A percentile compares a stretch with the other conserved stretches of the same genome.
phyloP scores from a whole-genome alignment of 179 eudicot species.

The Sideroxylon spinosum region DNA sequence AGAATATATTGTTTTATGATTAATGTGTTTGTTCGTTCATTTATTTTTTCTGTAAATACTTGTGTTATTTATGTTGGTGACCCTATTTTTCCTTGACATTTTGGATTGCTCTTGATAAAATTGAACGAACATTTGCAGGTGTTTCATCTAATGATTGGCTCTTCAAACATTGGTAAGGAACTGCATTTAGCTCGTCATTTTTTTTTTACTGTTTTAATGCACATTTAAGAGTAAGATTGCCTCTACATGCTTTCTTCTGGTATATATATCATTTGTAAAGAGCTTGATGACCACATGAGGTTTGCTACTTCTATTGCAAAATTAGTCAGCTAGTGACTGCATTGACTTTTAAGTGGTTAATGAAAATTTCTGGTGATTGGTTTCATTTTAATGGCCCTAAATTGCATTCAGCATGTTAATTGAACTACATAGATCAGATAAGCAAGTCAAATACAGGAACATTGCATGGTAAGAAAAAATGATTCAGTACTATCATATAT shows the following conservation, averaged over 20 bases:
- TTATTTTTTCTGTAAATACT: background rate
- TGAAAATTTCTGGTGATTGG: background rate
- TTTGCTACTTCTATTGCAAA: background rate
- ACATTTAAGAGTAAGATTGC: background rate
- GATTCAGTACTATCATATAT: background rate
- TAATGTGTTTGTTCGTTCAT: conserved; percentile 1
- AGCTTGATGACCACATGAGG: too few species aligned
- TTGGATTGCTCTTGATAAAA: too few species aligned
- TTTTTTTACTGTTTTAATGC: conserved; percentile 6
- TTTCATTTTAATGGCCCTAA: background rate
- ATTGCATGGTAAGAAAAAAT: background rate
- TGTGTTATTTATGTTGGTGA: background rate
- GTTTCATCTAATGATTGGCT: conserved; percentile 84
- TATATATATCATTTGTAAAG: background rate
- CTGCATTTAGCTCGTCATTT: conserved; percentile 2
- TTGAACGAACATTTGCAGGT: conserved; percentile 12
- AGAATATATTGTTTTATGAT: background rate
- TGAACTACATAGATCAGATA: background rate
- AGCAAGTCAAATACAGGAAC: background rate
- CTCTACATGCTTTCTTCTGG: background rate
- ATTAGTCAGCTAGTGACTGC: background rate
- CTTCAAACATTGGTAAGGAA: conserved; percentile 72
- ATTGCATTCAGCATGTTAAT: background rate
- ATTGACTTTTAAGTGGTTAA: background rate
- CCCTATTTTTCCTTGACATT: background rate